Percentiles rank a stretch among this genome's conserved stretches.
Conservation (phyloP, 1,139 yeast species). For the Eremothecium gossypii region DNA sequence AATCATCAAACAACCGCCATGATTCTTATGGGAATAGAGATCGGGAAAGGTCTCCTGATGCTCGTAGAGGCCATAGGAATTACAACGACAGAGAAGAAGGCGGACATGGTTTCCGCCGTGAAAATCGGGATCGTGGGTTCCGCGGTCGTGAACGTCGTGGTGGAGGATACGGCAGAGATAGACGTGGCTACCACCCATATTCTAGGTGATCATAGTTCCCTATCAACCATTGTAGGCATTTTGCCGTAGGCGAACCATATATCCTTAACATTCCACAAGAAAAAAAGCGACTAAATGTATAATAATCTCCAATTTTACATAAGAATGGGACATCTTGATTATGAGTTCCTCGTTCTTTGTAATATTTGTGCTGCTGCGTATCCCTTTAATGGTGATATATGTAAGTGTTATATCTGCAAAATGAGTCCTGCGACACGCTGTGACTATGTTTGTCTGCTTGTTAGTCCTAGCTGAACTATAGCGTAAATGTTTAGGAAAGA, state of each 20-base stretch:
- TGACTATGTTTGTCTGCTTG: background rate
- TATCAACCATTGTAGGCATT: background rate
- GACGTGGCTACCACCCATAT: conserved; percentile 10
- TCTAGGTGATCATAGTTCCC: conserved; percentile 4
- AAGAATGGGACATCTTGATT: too few species aligned
- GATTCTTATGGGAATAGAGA: conserved; percentile 4
- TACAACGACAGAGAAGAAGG: conserved; percentile 7
- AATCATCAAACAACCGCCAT: conserved; percentile 2
- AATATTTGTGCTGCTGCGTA: too few species aligned
- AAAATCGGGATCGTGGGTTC: conserved; percentile 6
- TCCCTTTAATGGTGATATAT: background rate
- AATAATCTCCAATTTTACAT: too few species aligned
- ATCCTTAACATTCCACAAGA: too few species aligned
- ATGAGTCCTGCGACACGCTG: background rate
- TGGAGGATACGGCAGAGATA: conserved; percentile 7
- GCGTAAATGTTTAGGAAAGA: conserved; percentile 60
- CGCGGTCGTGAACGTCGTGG: conserved; percentile 8
- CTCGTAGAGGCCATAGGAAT: conserved; percentile 7
- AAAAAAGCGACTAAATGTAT: too few species aligned
- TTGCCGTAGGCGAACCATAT: too few species aligned
- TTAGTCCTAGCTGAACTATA: conserved; percentile 39
- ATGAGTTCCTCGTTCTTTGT: too few species aligned
- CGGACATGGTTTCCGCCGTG: conserved; percentile 8
- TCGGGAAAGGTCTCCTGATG: conserved; percentile 4
- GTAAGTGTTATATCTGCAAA: background rate